Evolutionary conservation across 2,329 filamentous ascomycete genomes (phyloP).

Genomic region (Chrysoporthe cubensis): DNA sequence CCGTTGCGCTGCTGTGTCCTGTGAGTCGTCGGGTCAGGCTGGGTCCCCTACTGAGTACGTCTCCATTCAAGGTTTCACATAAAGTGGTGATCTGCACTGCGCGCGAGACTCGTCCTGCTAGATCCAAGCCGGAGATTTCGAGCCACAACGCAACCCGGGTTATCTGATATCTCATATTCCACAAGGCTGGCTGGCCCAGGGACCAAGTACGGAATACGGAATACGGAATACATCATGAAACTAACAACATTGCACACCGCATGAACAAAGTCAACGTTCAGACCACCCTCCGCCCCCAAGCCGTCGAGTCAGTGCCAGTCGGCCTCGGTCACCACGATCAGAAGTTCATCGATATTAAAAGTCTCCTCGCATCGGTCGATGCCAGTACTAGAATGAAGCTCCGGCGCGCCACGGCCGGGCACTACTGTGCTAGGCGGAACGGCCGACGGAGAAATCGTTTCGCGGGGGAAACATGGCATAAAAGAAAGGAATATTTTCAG

Average conservation of each 20-base stretch:
- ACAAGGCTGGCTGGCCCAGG: background rate
- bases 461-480: background rate
- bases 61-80: conserved; percentile 17
- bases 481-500: background rate
- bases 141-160: background rate
- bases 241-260: background rate
- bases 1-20: background rate
- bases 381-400: no score
- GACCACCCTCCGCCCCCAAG: background rate
- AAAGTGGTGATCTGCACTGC: conserved; percentile 5
- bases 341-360: no score
- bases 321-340: no score
- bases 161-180: conserved; percentile 8
- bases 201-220: background rate
- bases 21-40: background rate
- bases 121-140: conserved; percentile 9
- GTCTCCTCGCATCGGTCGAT: no score
- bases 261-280: background rate
- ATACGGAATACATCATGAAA: background rate
- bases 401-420: no score
- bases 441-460: background rate
- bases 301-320: no score
- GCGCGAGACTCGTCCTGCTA: background rate
- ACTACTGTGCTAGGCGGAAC: no score
- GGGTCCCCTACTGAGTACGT: background rate